phyloP scores from a whole-genome alignment of 2,329 filamentous ascomycete species.

The Chrysosporium queenslandicum region DNA sequence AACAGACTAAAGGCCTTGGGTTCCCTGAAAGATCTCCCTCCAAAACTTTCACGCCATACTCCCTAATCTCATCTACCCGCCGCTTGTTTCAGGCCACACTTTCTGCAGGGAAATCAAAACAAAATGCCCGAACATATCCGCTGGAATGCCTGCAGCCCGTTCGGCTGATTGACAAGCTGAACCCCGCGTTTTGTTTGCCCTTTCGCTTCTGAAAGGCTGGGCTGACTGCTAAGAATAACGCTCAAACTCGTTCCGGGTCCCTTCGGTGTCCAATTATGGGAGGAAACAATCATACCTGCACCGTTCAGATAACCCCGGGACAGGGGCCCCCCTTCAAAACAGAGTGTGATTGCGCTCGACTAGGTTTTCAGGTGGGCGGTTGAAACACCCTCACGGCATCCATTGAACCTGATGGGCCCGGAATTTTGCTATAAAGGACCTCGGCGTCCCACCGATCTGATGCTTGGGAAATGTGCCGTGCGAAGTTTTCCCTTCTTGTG shows the following conservation, averaged over 20 bases:
- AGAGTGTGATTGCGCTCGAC: not conserved
- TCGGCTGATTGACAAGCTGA: not conserved
- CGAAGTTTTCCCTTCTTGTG: not conserved
- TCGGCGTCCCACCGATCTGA: not conserved
- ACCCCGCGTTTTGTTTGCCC: not conserved
- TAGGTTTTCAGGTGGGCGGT: not conserved
- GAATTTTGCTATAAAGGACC: not conserved
- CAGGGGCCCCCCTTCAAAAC: not conserved
- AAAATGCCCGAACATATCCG: not conserved
- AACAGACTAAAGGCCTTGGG: not conserved
- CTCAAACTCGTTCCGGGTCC: not conserved
- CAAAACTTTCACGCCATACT: not conserved
- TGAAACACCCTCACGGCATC: not conserved
- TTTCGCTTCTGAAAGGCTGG: not conserved
- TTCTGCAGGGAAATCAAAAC: not conserved
- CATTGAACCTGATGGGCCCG: not conserved
- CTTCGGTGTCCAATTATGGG: not conserved
- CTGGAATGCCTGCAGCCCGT: not conserved
- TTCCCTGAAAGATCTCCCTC: not conserved
- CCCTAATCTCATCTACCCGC: not conserved
- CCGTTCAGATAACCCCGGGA: not conserved
- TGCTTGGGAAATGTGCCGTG: not conserved
- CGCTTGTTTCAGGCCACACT: not conserved
- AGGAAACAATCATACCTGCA: conserved; percentile 2
- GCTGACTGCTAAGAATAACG: not conserved